These are phyloP conservation scores for Begonia peltatifolia DNA, from an alignment of 306 rosid species.

Conservation along the genomic window DNA sequence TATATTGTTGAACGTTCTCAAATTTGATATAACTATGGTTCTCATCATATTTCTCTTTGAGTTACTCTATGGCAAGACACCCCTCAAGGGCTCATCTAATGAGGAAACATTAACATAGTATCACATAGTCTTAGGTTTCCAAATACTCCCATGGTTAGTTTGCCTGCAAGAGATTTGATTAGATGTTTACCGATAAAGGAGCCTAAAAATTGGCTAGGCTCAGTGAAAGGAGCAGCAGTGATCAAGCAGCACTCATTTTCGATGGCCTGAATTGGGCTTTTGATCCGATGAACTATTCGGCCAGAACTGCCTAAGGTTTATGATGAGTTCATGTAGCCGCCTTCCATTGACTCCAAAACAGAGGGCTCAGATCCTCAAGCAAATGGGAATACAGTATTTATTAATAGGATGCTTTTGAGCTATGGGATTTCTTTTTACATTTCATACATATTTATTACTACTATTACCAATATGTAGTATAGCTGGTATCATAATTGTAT, in stretches of 20 bases:
- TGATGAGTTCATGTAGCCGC: slow-evolving; percentile 32
- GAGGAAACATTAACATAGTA: slow-evolving; percentile 78
- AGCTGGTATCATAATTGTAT: no score
- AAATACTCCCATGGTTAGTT: slow-evolving; percentile 63
- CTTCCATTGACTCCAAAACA: slow-evolving; percentile 27
- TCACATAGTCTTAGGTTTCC: slow-evolving; percentile 85
- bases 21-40: no score
- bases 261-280: slow-evolving; percentile 95
- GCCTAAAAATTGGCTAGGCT: slow-evolving; percentile 82
- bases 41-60: slow-evolving; percentile 80
- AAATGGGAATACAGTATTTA: slow-evolving; percentile 38
- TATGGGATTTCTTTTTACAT: slow-evolving; percentile 1
- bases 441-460: no score
- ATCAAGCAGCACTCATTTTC: slow-evolving; percentile 89
- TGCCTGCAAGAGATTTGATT: slow-evolving; percentile 82
- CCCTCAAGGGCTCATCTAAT: slow-evolving; percentile 69
- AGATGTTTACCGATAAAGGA: slow-evolving; percentile 70
- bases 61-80: slow-evolving; percentile 87
- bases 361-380: slow-evolving; percentile 32
- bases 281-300: slow-evolving; percentile 77
- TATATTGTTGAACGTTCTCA: no score
- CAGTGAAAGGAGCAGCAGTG: slow-evolving; percentile 84
- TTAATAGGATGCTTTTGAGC: slow-evolving; percentile 58
- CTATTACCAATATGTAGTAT: no score
- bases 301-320: slow-evolving; percentile 71